phyloP scores from a whole-genome alignment of 345 rosid species.

The Eucalyptus pumila region DNA sequence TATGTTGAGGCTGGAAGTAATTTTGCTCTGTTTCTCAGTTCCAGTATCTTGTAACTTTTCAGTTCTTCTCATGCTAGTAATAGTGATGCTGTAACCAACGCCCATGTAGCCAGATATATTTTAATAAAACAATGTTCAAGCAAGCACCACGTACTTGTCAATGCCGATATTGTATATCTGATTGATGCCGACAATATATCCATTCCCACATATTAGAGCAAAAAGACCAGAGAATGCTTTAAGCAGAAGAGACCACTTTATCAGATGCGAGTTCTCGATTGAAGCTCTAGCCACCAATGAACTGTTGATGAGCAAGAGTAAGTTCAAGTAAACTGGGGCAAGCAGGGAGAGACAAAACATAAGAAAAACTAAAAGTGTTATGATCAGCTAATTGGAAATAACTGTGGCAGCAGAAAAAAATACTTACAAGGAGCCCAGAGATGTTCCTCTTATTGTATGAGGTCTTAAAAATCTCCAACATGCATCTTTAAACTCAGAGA shows the following conservation, averaged over 20 bases:
- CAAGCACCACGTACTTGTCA: constrained; percentile 55
- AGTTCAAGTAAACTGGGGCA: not conserved
- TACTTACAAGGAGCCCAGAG: constrained; percentile 64
- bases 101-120: not conserved
- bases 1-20: not conserved
- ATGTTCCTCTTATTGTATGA: constrained; percentile 88
- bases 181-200: constrained; percentile 95
- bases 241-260: constrained; percentile 66
- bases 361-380: not conserved
- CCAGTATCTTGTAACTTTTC: not conserved
- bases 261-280: constrained; percentile 66
- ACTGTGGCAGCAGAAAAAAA: not conserved
- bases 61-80: not conserved
- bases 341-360: not conserved
- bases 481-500: constrained; percentile 61
- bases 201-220: constrained; percentile 87
- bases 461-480: constrained; percentile 98
- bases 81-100: not conserved
- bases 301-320: constrained; percentile 17
- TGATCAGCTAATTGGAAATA: not conserved
- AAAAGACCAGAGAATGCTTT: constrained; percentile 79
- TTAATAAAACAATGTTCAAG: not conserved
- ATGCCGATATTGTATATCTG: constrained; percentile 88
- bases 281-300: constrained; percentile 84
- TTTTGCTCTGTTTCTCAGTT: not conserved